A percentile compares a stretch with the other conserved stretches of the same genome.
These are phyloP conservation scores for Starmerella floricola DNA, from an alignment of 805 yeast species.

Conservation along the genomic window DNA sequence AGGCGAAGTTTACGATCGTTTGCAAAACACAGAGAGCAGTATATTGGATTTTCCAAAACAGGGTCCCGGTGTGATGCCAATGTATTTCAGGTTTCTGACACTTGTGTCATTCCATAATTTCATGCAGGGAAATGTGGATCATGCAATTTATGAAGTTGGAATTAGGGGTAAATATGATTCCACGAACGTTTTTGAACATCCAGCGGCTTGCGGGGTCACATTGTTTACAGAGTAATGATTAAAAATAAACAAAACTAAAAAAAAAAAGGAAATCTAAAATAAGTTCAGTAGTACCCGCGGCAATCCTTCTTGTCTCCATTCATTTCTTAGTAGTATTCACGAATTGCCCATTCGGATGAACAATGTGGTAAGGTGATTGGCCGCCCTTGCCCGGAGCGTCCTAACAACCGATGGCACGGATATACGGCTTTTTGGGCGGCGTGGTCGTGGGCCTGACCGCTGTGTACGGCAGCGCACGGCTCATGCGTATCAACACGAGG, in stretches of 20 bases:
- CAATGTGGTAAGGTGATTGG: not conserved
- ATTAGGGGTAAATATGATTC: conserved; percentile 97
- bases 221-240: conserved; percentile 33
- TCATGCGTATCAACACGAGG: conserved; percentile 39
- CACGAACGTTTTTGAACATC: conserved; percentile 73
- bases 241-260: too few relatives aligned
- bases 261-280: too few relatives aligned
- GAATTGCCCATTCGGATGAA: too few relatives aligned
- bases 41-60: conserved; percentile 55
- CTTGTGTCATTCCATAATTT: conserved; percentile 84
- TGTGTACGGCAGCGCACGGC: conserved; percentile 48
- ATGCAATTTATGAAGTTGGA: conserved; percentile 95
- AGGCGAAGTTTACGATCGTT: conserved; percentile 83
- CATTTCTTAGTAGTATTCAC: too few relatives aligned
- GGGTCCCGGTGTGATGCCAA: conserved; percentile 66
- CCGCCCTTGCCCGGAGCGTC: not conserved
- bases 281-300: too few relatives aligned
- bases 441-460: conserved; percentile 48
- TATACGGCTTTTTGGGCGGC: conserved; percentile 48
- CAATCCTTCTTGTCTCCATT: too few relatives aligned
- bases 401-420: conserved; percentile 32
- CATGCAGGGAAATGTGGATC: conserved; percentile 73
- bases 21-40: conserved; percentile 49
- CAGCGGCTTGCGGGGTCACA: conserved; percentile 75
- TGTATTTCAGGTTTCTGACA: conserved; percentile 84